Conservation (phyloP, 495 filamentous ascomycete species). For the Penicillium roqueforti region DNA sequence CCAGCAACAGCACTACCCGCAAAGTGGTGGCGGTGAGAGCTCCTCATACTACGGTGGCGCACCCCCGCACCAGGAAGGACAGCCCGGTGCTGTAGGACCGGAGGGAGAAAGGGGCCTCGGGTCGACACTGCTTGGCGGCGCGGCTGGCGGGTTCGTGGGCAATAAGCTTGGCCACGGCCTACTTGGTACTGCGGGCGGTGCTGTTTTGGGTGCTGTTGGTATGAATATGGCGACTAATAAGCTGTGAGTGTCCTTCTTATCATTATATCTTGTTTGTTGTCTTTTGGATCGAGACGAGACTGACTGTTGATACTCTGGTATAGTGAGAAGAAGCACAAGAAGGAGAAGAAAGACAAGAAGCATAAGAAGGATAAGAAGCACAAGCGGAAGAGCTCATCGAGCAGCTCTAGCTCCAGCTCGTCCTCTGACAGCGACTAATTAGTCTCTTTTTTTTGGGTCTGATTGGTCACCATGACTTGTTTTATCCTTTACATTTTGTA, state of each 20-base stretch:
- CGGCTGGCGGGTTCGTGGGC: constrained; percentile 40
- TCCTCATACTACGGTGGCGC: constrained; percentile 21
- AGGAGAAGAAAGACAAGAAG: constrained; percentile 28
- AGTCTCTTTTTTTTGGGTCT: not conserved
- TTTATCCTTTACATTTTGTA: not conserved
- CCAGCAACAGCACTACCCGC: constrained; percentile 25
- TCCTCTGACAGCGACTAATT: constrained; percentile 20
- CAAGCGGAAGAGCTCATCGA: constrained; percentile 24
- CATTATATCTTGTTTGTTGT: not conserved
- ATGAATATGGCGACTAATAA: constrained; percentile 35
- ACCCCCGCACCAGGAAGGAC: constrained; percentile 19
- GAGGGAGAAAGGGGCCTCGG: constrained; percentile 43
- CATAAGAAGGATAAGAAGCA: constrained; percentile 28
- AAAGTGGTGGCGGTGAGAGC: constrained; percentile 17
- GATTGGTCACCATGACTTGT: not conserved
- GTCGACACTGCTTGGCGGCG: constrained; percentile 39
- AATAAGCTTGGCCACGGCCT: constrained; percentile 42
- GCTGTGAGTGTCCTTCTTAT: constrained; percentile 25
- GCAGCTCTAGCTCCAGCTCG: constrained; percentile 32
- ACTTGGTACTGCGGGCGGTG: constrained; percentile 40
- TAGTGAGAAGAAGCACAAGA: constrained; percentile 22
- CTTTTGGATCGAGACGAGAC: not conserved
- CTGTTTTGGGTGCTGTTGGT: constrained; percentile 42
- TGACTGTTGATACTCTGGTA: constrained; percentile 13
- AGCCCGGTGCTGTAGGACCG: constrained; percentile 17